Evolutionary conservation across 768 basidiomycete species (phyloP).

Genomic region (Cubamyces lactineus): DNA sequence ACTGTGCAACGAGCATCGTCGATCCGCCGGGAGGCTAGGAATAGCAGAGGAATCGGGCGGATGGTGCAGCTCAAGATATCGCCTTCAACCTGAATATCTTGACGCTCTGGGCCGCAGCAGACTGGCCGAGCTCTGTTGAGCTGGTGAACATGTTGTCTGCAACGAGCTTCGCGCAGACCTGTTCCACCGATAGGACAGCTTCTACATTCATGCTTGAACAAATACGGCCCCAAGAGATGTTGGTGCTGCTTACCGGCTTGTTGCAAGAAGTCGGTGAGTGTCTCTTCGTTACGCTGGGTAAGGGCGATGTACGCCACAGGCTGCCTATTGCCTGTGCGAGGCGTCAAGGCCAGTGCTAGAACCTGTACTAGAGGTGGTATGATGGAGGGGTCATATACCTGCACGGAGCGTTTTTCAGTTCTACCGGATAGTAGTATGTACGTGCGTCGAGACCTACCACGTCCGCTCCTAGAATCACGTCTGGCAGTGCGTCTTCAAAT

Average conservation of each 20-base stretch:
- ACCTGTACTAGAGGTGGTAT: constrained; percentile 59
- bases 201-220: background rate
- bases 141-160: constrained; percentile 14
- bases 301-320: constrained; percentile 48
- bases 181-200: background rate
- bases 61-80: too few relatives aligned
- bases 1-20: too few relatives aligned
- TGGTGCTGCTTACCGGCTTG: constrained; percentile 23
- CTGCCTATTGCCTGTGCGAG: background rate
- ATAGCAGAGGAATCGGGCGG: too few relatives aligned
- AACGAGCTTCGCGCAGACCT: background rate
- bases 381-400: constrained; percentile 73
- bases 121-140: constrained; percentile 15
- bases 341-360: constrained; percentile 40
- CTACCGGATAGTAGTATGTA: background rate
- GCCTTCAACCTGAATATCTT: constrained; percentile 6
- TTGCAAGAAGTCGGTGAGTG: constrained; percentile 47
- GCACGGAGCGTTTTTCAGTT: background rate
- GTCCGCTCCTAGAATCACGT: constrained; percentile 75
- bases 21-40: background rate
- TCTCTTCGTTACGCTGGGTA: constrained; percentile 60
- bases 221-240: background rate
- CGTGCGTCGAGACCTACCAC: constrained; percentile 42
- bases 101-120: constrained; percentile 1
- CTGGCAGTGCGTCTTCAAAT: constrained; percentile 49